Base-by-base conservation (phyloP, 2,329 filamentous ascomycete genomes). In the Penicillium sclerotiorum region DNA sequence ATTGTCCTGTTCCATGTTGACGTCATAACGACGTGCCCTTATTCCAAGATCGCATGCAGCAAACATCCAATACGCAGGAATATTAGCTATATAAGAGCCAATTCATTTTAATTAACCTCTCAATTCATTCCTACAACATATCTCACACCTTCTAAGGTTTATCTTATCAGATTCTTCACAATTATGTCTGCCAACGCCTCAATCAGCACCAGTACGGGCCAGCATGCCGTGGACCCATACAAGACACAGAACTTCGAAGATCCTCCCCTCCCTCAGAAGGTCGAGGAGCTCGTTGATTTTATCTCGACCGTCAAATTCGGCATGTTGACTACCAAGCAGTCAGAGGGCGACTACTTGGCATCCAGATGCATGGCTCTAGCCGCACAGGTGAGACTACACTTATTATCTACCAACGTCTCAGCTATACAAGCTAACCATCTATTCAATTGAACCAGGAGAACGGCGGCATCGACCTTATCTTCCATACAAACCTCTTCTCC, bases 401-500 rank as follows among this genome's bases (percentile, higher is more conserved):
- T 25, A 38, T 33, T 22, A 28, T 2, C 18, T 17, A 18, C 13
- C n/a, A n/a, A 8, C 37, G 8, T 6, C 2, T 32, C 12, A 32
- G 18, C 4, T 32, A n/a, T 25, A 30, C 18, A 23, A 18, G 1
- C 15, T 8, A 36, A 17, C 15, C n/a, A 39, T 25, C n/a, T 30
- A 22, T 5, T 36, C 4, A 13, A 39, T 17, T 17, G 20, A 5
- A 18, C 7, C 55, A 93, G 88, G 90, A 95, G 73, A 78, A 80
- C 54, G 86, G 86, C 57, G 88, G 88, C 63, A 80, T 91, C 49
- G 90, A 95, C 68, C 82, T 94, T 49, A 81, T 95, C 70, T 95
- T 95, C 81, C 87, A 94, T 77, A 91, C 90, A 66, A 95, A 95
- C 78, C 91, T 89, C 55, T 88, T 93, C 69, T 91, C 89, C 8